Evolutionary conservation across 2,329 filamentous ascomycete genomes (phyloP).

Genomic region (Polychaeton citri): DNA sequence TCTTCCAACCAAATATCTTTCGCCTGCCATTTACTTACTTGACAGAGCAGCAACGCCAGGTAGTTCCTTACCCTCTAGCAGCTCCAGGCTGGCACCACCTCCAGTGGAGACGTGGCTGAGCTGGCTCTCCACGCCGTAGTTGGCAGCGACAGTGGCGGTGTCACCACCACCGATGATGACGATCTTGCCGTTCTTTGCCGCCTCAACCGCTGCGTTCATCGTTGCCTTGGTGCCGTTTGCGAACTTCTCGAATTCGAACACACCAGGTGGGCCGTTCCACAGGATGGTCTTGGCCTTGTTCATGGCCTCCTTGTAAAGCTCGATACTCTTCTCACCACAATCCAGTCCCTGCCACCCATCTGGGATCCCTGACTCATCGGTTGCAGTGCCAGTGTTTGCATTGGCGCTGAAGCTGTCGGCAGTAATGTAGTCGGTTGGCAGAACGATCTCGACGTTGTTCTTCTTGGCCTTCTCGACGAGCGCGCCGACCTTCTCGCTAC

Average conservation of each 20-base stretch:
- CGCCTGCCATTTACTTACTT: conserved; percentile 51
- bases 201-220: conserved; percentile 74
- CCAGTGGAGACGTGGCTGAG: conserved; percentile 96
- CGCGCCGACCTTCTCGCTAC: conserved; percentile 76
- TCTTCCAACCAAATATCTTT: too few species aligned
- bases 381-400: conserved; percentile 67
- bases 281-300: conserved; percentile 86
- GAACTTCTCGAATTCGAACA: conserved; percentile 95
- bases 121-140: conserved; percentile 93
- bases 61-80: conserved; percentile 95
- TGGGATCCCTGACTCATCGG: conserved; percentile 78
- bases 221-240: conserved; percentile 84
- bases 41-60: conserved; percentile 89
- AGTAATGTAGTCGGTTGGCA: conserved; percentile 90
- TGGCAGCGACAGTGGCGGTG: conserved; percentile 92
- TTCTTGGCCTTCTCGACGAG: conserved; percentile 93
- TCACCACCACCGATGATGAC: conserved; percentile 98
- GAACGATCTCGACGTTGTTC: conserved; percentile 87
- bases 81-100: conserved; percentile 86
- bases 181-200: conserved; percentile 72
- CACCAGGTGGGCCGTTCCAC: conserved; percentile 95
- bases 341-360: conserved; percentile 98
- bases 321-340: conserved; percentile 76
- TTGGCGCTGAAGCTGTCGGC: conserved; percentile 88
- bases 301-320: conserved; percentile 81